Evolutionary conservation across 768 basidiomycete species (phyloP), one percentile per base, ranked within the genome.

Genomic region (Coprinopsis sp.): DNA sequence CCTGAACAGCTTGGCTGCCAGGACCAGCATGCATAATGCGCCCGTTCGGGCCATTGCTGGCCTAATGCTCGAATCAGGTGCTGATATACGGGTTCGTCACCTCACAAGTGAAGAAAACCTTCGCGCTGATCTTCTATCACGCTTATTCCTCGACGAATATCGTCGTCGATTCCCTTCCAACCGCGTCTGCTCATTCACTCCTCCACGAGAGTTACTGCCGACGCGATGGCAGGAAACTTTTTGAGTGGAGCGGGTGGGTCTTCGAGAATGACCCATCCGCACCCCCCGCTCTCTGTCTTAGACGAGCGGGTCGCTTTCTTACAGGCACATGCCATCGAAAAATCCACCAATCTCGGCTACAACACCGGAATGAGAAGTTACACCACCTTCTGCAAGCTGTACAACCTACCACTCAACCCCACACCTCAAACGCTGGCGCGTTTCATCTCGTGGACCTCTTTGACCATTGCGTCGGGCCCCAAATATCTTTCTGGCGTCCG

Each of bases 401-500:
- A 56, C 46, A 16, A 33, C 2, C 40, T 58, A 12, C 52, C 54
- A 10, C 43, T 60, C 4, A 48, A 56, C 14, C 57, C 55, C 1
- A 57, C 57, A 12, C 55, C 60, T 3, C 33, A 39, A 13, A 54
- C 55, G 7, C 45, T 54, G 12, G 30, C 54, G 11, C 45, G 52
- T 13, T 58, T 54, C 33, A 54, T 56, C 38, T 53, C 55, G 14
- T 50, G 51, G 39, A 58, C 50, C 2, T 54, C 55, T 6, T 23
- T 49, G 37, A 50, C 37, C 38, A 56, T 56, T 30, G 49, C 53
- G n/a, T 56, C 54, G 1, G 57, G 54, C 7, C 58, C 59, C 2
- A 37, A 51, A 23, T 62, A 62, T 44, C 54, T 62, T 3, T 46
- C 60, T 3, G 62, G 60, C 8, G 51, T 47, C n/a, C 43, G 54